Percentiles rank a stretch among this genome's conserved stretches.
Conservation (phyloP, 2,329 filamentous ascomycete species). For the Penicillium digitatum region DNA sequence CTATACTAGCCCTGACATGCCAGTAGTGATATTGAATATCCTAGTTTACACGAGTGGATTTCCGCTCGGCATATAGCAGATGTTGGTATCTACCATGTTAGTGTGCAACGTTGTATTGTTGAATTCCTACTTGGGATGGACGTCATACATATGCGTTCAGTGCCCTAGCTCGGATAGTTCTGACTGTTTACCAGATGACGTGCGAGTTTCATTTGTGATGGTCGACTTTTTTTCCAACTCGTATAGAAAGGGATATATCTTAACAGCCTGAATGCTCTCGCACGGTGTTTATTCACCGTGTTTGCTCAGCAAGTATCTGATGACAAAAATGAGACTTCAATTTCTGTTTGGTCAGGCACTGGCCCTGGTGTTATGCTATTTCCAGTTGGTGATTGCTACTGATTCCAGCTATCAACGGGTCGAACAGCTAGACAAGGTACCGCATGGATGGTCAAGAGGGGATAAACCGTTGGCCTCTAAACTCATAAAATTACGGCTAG, state of each 20-base stretch:
- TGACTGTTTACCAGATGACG: not conserved
- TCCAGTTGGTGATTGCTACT: conserved; percentile 1
- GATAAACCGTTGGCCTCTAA: conserved; percentile 33
- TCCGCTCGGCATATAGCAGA: not conserved
- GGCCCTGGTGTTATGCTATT: conserved; percentile 11
- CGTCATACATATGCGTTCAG: too few species aligned
- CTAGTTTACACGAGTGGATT: not conserved
- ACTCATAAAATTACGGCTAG: conserved; percentile 48
- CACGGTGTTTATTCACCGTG: too few species aligned
- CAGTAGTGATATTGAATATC: not conserved
- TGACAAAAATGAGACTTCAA: not conserved
- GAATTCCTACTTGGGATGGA: not conserved
- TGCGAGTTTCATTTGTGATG: too few species aligned
- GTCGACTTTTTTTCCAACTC: not conserved
- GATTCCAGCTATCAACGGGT: conserved; percentile 20
- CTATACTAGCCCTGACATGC: not conserved
- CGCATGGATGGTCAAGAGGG: conserved; percentile 34
- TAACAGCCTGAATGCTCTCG: not conserved
- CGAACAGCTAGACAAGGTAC: conserved; percentile 30
- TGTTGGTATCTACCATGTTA: not conserved
- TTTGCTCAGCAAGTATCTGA: not conserved
- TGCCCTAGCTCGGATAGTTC: not conserved
- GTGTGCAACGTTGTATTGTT: not conserved
- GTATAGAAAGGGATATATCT: not conserved
- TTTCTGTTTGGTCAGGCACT: not conserved